These are phyloP conservation scores for Parsonsia alboflavescens DNA, from an alignment of 257 asterid species.

Conservation along the genomic window DNA sequence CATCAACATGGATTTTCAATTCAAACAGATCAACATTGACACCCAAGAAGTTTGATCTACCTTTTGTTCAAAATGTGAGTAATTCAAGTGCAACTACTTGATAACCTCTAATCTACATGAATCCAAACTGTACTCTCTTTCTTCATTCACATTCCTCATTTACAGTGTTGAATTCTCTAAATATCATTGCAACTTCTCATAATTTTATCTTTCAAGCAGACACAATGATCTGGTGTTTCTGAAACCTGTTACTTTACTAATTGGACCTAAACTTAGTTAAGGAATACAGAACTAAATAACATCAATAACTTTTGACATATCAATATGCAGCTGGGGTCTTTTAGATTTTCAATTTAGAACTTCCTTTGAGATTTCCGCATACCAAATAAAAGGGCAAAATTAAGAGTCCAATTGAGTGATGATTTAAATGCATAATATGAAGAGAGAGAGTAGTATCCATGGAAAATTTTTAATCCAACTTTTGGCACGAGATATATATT, in stretches of 20 bases:
- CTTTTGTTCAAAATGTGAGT: neutral
- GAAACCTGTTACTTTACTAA: neutral
- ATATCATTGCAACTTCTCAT: neutral
- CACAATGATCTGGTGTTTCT: neutral
- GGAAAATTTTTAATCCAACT: neutral
- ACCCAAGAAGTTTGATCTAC: neutral
- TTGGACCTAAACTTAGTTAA: neutral
- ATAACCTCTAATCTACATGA: neutral
- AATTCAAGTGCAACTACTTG: neutral
- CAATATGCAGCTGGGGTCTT: neutral
- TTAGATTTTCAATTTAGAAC: neutral
- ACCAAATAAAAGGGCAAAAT: neutral
- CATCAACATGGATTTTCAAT: neutral
- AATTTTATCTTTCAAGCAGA: neutral
- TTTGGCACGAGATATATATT: neutral
- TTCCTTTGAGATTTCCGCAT: neutral
- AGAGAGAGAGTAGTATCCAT: neutral
- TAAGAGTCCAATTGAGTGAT: neutral
- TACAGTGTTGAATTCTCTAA: neutral
- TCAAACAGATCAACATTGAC: neutral
- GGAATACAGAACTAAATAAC: neutral
- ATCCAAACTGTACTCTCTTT: neutral
- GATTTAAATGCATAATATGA: neutral
- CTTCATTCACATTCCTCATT: neutral
- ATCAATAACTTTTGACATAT: neutral